Percentiles rank a stretch among this genome's conserved stretches.
Conservation (phyloP, 495 filamentous ascomycete genomes). For the Tuber microsphaerosporum region DNA sequence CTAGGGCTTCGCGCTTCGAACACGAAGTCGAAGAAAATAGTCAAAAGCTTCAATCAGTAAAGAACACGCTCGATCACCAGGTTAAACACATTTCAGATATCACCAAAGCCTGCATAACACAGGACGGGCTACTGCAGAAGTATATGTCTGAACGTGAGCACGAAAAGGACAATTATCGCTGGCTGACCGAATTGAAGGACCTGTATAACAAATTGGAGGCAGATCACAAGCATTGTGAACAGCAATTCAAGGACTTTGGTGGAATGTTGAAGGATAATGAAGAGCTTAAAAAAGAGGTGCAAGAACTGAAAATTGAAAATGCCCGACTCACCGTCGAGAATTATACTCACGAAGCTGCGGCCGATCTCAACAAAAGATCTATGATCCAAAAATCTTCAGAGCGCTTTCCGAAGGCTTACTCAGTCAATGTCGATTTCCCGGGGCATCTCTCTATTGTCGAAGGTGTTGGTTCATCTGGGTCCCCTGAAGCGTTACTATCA, state of each 20-base stretch:
- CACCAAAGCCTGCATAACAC: not conserved
- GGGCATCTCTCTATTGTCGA: not conserved
- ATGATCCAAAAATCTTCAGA: not conserved
- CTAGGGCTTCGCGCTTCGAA: not conserved
- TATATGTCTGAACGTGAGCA: not conserved
- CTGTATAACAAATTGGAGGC: not conserved
- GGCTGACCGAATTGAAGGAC: not conserved
- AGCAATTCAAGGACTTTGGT: not conserved
- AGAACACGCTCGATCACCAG: not conserved
- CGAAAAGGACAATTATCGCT: not conserved
- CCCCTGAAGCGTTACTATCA: not conserved
- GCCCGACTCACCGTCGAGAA: not conserved
- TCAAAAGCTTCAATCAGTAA: not conserved
- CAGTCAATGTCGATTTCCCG: not conserved
- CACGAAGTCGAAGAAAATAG: not conserved
- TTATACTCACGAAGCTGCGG: not conserved
- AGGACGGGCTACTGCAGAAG: not conserved
- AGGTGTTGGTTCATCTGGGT: not conserved
- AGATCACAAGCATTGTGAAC: not conserved
- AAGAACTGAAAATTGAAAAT: not conserved
- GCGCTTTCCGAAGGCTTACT: not conserved
- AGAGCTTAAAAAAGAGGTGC: not conserved
- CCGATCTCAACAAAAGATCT: not conserved
- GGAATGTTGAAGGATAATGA: not conserved
- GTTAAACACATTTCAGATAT: not conserved